Percentiles rank a stretch among this genome's conserved stretches.
Evolutionary conservation across 768 basidiomycete genomes (phyloP).

Genomic region (Lactifluus piperatus): DNA sequence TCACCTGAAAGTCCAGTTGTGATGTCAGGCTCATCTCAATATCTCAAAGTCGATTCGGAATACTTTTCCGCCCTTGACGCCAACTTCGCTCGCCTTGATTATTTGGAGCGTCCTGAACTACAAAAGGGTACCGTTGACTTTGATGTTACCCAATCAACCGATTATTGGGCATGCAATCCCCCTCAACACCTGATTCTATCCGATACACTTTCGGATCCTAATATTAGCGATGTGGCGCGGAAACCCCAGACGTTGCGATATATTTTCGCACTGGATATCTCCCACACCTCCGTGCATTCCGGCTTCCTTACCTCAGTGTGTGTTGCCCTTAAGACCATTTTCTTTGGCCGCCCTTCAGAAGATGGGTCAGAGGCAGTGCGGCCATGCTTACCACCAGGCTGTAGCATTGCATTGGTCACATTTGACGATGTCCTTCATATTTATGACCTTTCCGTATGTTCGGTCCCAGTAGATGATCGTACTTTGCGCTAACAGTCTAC

Average conservation of each 20-base stretch:
- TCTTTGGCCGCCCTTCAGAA: slow-evolving; percentile 49
- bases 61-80: slow-evolving; percentile 83
- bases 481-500: slow-evolving; percentile 22
- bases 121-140: slow-evolving; percentile 91
- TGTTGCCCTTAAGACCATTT: slow-evolving; percentile 44
- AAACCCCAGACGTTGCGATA: slow-evolving; percentile 59
- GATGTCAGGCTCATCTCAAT: background rate
- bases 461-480: background rate
- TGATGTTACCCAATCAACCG: slow-evolving; percentile 49
- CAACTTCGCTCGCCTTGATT: slow-evolving; percentile 70
- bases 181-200: slow-evolving; percentile 43
- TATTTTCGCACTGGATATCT: slow-evolving; percentile 86
- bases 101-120: slow-evolving; percentile 75
- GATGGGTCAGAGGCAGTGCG: slow-evolving; percentile 32
- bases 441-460: slow-evolving; percentile 77
- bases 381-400: slow-evolving; percentile 44
- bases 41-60: slow-evolving; percentile 52
- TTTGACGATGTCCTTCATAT: slow-evolving; percentile 80
- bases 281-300: slow-evolving; percentile 51
- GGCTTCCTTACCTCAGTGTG: slow-evolving; percentile 69
- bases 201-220: slow-evolving; percentile 44
- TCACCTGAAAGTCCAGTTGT: background rate
- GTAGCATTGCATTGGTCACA: slow-evolving; percentile 69
- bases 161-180: slow-evolving; percentile 80
- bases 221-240: slow-evolving; percentile 34